Conservation (phyloP, 768 basidiomycete genomes). For the Tylopilus rubrobrunneus region DNA sequence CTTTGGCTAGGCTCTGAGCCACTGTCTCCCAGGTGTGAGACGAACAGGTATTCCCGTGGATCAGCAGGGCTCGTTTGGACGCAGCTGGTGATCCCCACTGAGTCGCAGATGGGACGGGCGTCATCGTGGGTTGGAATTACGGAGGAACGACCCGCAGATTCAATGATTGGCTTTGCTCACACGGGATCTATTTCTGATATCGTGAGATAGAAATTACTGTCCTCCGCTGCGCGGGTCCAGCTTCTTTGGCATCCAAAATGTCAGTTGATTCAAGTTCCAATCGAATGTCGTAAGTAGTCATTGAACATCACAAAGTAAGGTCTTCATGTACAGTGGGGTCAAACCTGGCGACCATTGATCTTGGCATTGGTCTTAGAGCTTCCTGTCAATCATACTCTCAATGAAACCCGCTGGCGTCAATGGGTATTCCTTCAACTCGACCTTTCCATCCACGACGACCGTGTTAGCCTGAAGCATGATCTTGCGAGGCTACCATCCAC, state of each 20-base stretch:
- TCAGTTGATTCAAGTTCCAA: neutral
- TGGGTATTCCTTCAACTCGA: conserved; percentile 76
- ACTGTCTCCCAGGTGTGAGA: conserved; percentile 16
- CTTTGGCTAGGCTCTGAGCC: conserved; percentile 5
- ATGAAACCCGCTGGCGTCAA: conserved; percentile 70
- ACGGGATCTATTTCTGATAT: conserved; percentile 6
- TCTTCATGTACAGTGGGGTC: neutral
- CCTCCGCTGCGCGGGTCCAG: neutral
- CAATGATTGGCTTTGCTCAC: neutral
- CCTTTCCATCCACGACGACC: conserved; percentile 59
- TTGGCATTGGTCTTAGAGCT: conserved; percentile 33
- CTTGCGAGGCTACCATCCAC: conserved; percentile 61
- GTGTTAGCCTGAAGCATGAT: conserved; percentile 85
- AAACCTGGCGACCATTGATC: neutral
- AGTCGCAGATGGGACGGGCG: conserved; percentile 10
- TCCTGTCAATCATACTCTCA: conserved; percentile 77
- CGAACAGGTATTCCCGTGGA: conserved; percentile 10
- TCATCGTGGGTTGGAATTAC: conserved; percentile 2
- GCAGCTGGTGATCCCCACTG: conserved; percentile 14
- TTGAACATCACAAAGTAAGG: no score
- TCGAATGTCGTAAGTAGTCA: neutral
- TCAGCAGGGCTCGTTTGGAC: conserved; percentile 14
- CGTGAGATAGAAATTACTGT: neutral
- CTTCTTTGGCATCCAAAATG: neutral
- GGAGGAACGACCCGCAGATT: no score